Evolutionary conservation across 768 basidiomycete genomes (phyloP).

Genomic region (Leucocoprinus birnbaumii): DNA sequence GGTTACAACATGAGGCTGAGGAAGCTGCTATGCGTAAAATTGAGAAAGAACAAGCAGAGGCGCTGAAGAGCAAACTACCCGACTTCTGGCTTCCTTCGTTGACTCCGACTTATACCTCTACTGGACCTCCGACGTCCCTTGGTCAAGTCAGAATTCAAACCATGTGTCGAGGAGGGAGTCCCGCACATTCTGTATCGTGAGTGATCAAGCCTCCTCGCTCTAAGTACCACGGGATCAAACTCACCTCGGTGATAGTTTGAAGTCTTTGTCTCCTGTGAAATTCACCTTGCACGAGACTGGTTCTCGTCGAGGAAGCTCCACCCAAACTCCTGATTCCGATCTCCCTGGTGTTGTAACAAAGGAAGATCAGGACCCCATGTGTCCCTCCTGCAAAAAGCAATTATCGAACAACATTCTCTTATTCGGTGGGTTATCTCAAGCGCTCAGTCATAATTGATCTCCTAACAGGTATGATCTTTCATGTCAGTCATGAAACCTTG

Average conservation of each 20-base stretch:
- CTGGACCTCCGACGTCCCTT: conserved; percentile 59
- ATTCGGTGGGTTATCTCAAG: conserved; percentile 47
- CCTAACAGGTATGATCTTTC: neutral
- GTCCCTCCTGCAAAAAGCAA: conserved; percentile 83
- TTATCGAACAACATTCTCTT: conserved; percentile 77
- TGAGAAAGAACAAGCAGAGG: conserved; percentile 82
- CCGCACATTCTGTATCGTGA: conserved; percentile 75
- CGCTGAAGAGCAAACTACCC: conserved; percentile 84
- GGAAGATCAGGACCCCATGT: conserved; percentile 68
- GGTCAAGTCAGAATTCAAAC: conserved; percentile 86
- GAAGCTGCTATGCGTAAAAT: conserved; percentile 82
- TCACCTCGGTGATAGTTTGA: conserved; percentile 51
- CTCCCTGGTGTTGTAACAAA: conserved; percentile 23
- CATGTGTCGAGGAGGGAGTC: conserved; percentile 79
- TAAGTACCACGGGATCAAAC: conserved; percentile 3
- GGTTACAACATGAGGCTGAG: conserved; percentile 77
- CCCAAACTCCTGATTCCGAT: conserved; percentile 25
- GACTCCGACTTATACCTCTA: conserved; percentile 75
- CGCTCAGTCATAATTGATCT: neutral
- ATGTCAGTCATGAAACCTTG: conserved; percentile 81
- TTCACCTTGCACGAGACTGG: conserved; percentile 56
- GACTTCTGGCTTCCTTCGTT: conserved; percentile 97
- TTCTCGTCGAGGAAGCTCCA: conserved; percentile 33
- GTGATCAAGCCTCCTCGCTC: conserved; percentile 20
- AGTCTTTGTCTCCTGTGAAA: conserved; percentile 77